Evolutionary conservation across 2,329 filamentous ascomycete species (phyloP).

Genomic region (Diaporthe citrichinensis): DNA sequence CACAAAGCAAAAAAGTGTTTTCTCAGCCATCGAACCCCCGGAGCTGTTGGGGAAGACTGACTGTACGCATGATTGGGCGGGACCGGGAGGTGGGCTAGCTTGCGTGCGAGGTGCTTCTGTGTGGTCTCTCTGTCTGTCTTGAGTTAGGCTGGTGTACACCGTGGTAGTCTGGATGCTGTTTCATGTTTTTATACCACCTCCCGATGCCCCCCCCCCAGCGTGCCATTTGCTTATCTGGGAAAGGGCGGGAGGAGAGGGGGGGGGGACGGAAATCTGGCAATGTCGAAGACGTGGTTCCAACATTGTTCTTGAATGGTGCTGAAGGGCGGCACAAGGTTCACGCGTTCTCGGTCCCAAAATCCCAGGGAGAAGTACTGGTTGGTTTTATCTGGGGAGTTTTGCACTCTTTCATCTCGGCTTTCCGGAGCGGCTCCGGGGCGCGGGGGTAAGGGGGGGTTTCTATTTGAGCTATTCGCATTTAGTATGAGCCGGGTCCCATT

Average conservation of each 20-base stretch:
- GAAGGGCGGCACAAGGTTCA: background rate
- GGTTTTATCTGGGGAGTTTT: background rate
- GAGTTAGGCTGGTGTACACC: background rate
- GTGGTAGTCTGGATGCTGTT: slow-evolving; percentile 12
- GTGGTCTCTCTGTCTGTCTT: background rate
- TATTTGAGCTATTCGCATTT: background rate
- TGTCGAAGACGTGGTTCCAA: background rate
- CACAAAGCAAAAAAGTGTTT: slow-evolving; percentile 22
- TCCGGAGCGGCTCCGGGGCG: background rate
- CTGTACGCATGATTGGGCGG: slow-evolving; percentile 2
- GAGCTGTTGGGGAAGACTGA: background rate
- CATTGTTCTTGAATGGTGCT: too few relatives aligned
- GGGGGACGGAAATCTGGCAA: background rate
- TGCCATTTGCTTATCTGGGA: background rate
- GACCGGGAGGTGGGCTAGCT: background rate
- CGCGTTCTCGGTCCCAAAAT: background rate
- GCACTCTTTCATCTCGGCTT: background rate
- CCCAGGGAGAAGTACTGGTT: background rate
- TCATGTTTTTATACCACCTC: slow-evolving; percentile 14
- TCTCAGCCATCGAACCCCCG: background rate
- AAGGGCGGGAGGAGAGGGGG: too few relatives aligned
- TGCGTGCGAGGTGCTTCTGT: slow-evolving; percentile 14
- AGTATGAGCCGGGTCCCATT: background rate
- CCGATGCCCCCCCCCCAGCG: background rate
- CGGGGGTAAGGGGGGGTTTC: background rate